phyloP scores from a whole-genome alignment of 495 filamentous ascomycete species.

The Pyrenopolyporus hunteri region DNA sequence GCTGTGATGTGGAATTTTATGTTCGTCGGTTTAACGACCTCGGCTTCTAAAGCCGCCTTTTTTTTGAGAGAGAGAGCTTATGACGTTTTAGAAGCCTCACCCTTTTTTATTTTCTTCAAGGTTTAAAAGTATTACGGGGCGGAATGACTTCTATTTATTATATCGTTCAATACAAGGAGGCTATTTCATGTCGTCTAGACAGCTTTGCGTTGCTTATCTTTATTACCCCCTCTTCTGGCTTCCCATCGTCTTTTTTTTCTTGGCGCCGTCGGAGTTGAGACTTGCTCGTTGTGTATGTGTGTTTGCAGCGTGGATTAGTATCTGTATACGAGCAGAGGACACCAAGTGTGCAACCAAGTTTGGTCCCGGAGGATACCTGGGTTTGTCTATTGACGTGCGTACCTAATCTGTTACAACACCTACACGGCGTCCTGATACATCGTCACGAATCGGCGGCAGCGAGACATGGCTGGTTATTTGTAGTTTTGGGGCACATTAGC shows the following conservation, averaged over 20 bases:
- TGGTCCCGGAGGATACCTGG: too few species aligned
- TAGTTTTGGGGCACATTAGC: too few species aligned
- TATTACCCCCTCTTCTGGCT: not conserved
- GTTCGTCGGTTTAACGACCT: not conserved
- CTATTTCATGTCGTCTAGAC: not conserved
- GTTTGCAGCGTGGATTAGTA: too few species aligned
- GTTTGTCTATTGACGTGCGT: too few species aligned
- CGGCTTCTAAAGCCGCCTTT: not conserved
- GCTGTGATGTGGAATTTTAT: slow-evolving; percentile 30
- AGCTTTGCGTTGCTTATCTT: not conserved
- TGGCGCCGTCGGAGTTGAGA: slow-evolving; percentile 30
- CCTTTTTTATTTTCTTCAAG: not conserved
- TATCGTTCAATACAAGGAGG: slow-evolving; percentile 5
- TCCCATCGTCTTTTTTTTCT: not conserved
- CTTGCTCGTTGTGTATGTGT: too few species aligned
- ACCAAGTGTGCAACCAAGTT: too few species aligned
- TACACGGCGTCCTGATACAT: too few species aligned
- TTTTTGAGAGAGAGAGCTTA: too few species aligned
- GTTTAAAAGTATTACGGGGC: not conserved
- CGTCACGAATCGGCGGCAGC: too few species aligned
- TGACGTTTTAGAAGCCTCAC: not conserved
- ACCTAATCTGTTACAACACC: too few species aligned
- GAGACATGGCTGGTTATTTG: too few species aligned
- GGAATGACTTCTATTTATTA: not conserved
- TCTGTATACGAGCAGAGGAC: too few species aligned